These are phyloP conservation scores for Coleophoma crateriformis DNA, from an alignment of 2,329 filamentous ascomycete genomes.

Conservation along the genomic window DNA sequence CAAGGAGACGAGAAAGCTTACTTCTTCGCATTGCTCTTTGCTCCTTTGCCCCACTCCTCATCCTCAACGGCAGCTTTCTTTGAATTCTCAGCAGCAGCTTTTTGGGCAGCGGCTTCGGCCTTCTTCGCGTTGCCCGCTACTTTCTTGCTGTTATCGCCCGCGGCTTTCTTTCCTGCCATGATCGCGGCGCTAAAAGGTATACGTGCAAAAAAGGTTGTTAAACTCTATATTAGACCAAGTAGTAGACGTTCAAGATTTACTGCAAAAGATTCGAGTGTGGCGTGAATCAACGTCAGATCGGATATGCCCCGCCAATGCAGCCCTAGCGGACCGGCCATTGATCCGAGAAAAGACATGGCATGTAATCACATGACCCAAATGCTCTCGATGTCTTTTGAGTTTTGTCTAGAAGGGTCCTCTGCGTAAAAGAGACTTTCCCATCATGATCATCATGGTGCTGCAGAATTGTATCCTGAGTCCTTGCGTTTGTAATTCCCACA, in stretches of 20 bases:
- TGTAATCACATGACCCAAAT: no score
- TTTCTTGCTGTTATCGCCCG: slow-evolving; percentile 80
- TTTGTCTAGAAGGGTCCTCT: no score
- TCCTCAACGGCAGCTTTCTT: slow-evolving; percentile 65
- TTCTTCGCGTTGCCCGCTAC: slow-evolving; percentile 85
- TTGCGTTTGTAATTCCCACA: no score
- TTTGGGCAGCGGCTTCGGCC: slow-evolving; percentile 77
- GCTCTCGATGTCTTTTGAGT: no score
- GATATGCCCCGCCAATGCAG: neutral
- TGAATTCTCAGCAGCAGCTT: slow-evolving; percentile 65
- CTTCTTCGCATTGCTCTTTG: slow-evolving; percentile 86
- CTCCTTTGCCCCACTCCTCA: slow-evolving; percentile 76
- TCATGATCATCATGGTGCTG: no score
- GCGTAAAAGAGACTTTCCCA: no score
- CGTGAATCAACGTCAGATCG: neutral
- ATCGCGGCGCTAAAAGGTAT: slow-evolving; percentile 9
- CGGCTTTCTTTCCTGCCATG: slow-evolving; percentile 70
- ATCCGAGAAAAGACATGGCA: no score
- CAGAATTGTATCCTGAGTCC: no score
- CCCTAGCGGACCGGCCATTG: neutral
- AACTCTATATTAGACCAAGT: no score
- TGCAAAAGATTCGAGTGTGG: neutral
- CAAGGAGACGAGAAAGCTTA: slow-evolving; percentile 37
- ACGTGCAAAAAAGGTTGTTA: no score
- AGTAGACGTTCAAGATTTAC: no score